phyloP scores from a whole-genome alignment of 1,139 yeast genomes.

The Yamadazyma dendronema region DNA sequence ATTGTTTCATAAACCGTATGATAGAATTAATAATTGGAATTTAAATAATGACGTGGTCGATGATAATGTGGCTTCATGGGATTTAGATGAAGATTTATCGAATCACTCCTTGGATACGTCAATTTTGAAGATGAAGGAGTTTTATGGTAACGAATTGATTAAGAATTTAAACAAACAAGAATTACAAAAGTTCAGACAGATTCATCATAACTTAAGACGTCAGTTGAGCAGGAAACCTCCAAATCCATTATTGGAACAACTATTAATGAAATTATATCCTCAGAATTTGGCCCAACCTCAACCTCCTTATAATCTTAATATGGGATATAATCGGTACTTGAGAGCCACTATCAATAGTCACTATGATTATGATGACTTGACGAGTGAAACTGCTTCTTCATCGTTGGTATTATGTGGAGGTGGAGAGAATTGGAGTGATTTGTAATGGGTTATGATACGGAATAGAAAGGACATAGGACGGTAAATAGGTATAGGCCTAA shows the following conservation, averaged over 20 bases:
- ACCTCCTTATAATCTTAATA: conserved; percentile 6
- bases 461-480: not conserved
- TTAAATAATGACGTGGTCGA: conserved; percentile 22
- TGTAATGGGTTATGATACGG: conserved; percentile 8
- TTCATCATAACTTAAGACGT: conserved; percentile 22
- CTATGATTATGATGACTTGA: conserved; percentile 11
- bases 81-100: conserved; percentile 37
- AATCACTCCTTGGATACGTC: conserved; percentile 14
- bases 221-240: conserved; percentile 18
- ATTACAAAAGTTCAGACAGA: conserved; percentile 25
- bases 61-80: conserved; percentile 48
- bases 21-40: conserved; percentile 19
- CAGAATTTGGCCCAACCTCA: not conserved
- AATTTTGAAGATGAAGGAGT: conserved; percentile 19
- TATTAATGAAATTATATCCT: conserved; percentile 16
- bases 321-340: conserved; percentile 11
- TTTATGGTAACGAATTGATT: conserved; percentile 38
- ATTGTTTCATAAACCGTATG: conserved; percentile 11
- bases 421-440: conserved; percentile 28
- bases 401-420: conserved; percentile 34
- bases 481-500: not conserved
- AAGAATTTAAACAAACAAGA: conserved; percentile 25
- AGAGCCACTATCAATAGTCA: conserved; percentile 9
- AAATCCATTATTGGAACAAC: conserved; percentile 14
- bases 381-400: conserved; percentile 18